phyloP scores from a whole-genome alignment of 768 basidiomycete species.

The Kwoniella sp. region DNA sequence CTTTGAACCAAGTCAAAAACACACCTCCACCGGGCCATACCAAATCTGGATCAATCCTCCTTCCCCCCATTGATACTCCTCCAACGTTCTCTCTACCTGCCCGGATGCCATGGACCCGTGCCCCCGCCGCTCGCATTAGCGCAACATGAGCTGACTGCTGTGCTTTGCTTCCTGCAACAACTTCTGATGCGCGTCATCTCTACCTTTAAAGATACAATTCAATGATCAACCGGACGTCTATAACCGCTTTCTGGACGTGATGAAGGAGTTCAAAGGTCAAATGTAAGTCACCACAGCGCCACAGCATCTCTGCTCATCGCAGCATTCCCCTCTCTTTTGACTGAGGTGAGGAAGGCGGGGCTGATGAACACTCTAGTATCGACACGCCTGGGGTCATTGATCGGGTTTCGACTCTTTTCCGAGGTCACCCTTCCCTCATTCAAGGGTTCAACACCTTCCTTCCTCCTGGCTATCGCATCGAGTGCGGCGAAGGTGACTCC shows the following conservation, averaged over 20 bases:
- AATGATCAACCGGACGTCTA: conserved; percentile 88
- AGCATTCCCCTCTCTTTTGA: not conserved
- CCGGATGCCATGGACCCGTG: not conserved
- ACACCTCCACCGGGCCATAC: conserved; percentile 23
- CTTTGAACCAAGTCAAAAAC: conserved; percentile 8
- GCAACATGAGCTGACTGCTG: not conserved
- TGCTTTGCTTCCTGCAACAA: not conserved
- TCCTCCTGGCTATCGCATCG: conserved; percentile 90
- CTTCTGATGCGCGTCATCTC: not conserved
- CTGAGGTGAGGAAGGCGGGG: not conserved
- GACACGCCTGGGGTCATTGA: conserved; percentile 97
- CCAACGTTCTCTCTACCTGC: not conserved
- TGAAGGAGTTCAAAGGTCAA: conserved; percentile 99
- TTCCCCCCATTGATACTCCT: not conserved
- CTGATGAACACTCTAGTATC: conserved; percentile 64
- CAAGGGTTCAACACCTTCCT: conserved; percentile 99
- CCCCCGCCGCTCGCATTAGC: not conserved
- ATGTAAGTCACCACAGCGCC: conserved; percentile 45
- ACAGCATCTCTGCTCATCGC: not conserved
- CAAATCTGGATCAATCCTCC: not conserved
- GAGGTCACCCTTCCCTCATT: conserved; percentile 84
- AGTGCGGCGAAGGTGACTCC: conserved; percentile 58
- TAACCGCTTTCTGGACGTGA: conserved; percentile 91
- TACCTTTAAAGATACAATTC: conserved; percentile 67
- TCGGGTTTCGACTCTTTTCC: conserved; percentile 89